Conservation (phyloP, 371 early-diverging fungal species). For the Syncephalis plumigaleata region DNA sequence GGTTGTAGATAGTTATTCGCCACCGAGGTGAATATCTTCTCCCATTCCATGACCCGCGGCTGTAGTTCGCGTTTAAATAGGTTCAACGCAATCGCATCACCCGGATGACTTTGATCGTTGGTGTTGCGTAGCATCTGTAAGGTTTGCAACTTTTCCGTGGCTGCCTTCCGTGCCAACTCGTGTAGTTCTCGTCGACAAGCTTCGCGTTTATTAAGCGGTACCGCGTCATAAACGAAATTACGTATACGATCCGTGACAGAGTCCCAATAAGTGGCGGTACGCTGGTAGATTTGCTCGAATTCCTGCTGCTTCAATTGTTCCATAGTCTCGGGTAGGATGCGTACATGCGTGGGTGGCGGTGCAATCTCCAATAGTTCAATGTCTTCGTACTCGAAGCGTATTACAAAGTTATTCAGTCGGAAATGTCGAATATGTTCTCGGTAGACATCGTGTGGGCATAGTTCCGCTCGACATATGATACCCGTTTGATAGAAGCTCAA, state of each 20-base stretch:
- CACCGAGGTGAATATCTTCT: constrained; percentile 54
- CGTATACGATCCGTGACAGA: constrained; percentile 43
- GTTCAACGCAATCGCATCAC: constrained; percentile 63
- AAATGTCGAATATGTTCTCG: constrained; percentile 65
- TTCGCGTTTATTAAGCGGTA: constrained; percentile 39
- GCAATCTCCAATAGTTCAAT: constrained; percentile 62
- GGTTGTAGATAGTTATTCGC: constrained; percentile 55
- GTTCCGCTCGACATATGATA: constrained; percentile 45
- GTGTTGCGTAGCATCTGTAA: constrained; percentile 66
- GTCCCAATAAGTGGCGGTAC: constrained; percentile 49
- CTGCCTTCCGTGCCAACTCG: constrained; percentile 40
- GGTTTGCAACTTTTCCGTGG: constrained; percentile 53
- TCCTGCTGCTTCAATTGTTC: constrained; percentile 38
- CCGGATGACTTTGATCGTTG: constrained; percentile 48
- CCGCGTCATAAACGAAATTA: constrained; percentile 35
- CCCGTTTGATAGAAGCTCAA: constrained; percentile 59
- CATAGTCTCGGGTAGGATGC: constrained; percentile 29
- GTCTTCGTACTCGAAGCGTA: constrained; percentile 53
- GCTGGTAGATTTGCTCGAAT: constrained; percentile 28
- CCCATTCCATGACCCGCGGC: constrained; percentile 65
- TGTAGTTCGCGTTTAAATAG: constrained; percentile 54
- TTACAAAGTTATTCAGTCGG: constrained; percentile 43
- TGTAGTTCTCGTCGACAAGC: constrained; percentile 36
- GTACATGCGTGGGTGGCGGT: constrained; percentile 52
- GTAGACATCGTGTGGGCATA: constrained; percentile 69